These are phyloP conservation scores for Cercospora canescens DNA, from an alignment of 2,329 filamentous ascomycete species.

Conservation along the genomic window DNA sequence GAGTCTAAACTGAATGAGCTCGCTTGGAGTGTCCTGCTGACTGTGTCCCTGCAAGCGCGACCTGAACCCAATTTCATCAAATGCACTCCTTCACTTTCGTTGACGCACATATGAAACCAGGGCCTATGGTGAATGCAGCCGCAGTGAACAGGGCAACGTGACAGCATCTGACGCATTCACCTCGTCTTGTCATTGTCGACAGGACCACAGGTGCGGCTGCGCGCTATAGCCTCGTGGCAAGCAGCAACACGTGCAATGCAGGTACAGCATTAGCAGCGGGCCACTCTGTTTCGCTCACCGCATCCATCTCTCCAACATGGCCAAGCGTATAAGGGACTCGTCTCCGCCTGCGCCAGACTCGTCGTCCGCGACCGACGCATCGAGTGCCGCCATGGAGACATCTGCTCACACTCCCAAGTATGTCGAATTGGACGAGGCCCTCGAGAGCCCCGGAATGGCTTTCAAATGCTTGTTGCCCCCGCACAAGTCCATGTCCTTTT, in stretches of 20 bases:
- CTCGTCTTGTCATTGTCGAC: neutral
- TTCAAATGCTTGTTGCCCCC: constrained; percentile 85
- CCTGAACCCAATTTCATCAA: neutral
- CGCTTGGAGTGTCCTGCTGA: neutral
- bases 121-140: neutral
- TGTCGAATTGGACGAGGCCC: constrained; percentile 55
- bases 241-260: constrained; percentile 2
- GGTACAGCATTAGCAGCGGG: neutral
- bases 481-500: constrained; percentile 72
- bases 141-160: neutral
- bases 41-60: constrained; percentile 1
- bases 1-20: neutral
- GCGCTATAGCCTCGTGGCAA: neutral
- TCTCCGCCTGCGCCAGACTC: constrained; percentile 40
- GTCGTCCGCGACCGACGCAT: constrained; percentile 41
- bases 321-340: constrained; percentile 12
- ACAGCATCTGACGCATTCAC: neutral
- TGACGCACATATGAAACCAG: neutral
- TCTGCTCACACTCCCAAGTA: constrained; percentile 41
- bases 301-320: constrained; percentile 8
- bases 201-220: neutral
- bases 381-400: constrained; percentile 2
- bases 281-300: neutral
- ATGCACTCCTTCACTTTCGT: neutral
- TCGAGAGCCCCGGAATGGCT: constrained; percentile 36